phyloP scores from a whole-genome alignment of 768 basidiomycete species.

The Tylopilus cervinicoccineus region DNA sequence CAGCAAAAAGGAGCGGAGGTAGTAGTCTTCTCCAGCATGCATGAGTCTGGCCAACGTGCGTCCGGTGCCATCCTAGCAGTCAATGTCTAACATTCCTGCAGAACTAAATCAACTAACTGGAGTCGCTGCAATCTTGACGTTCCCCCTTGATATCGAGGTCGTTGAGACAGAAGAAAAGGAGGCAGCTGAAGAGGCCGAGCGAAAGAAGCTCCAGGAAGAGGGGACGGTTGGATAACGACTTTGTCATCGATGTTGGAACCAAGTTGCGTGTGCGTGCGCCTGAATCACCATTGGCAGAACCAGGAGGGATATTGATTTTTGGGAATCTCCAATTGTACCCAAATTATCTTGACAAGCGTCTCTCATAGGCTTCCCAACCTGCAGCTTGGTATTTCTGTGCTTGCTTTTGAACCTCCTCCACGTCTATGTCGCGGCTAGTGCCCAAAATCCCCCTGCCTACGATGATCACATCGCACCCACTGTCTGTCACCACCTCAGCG shows the following conservation, averaged over 20 bases:
- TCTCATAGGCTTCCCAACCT: constrained; percentile 90
- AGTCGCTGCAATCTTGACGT: constrained; percentile 92
- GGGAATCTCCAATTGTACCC: neutral
- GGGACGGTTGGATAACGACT: constrained; percentile 3
- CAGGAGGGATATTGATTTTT: constrained; percentile 1
- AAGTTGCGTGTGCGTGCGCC: neutral
- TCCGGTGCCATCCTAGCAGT: constrained; percentile 6
- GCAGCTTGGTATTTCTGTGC: constrained; percentile 81
- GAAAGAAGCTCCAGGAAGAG: constrained; percentile 11
- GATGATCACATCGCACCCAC: constrained; percentile 94
- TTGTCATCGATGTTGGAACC: neutral
- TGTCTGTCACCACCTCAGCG: constrained; percentile 69
- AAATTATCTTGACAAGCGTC: constrained; percentile 35
- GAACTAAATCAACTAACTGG: constrained; percentile 97
- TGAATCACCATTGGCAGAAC: neutral
- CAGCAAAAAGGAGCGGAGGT: constrained; percentile 88
- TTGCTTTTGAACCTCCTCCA: constrained; percentile 45
- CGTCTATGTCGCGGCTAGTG: constrained; percentile 39
- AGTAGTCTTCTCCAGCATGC: constrained; percentile 98
- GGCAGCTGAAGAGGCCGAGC: constrained; percentile 46
- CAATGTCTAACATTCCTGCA: constrained; percentile 29
- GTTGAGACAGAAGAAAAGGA: constrained; percentile 91
- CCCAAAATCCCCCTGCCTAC: constrained; percentile 96
- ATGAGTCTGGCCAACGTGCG: constrained; percentile 97
- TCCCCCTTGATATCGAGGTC: constrained; percentile 92